Evolutionary conservation across 768 basidiomycete genomes (phyloP).

Genomic region (Cytidiella melzeri): DNA sequence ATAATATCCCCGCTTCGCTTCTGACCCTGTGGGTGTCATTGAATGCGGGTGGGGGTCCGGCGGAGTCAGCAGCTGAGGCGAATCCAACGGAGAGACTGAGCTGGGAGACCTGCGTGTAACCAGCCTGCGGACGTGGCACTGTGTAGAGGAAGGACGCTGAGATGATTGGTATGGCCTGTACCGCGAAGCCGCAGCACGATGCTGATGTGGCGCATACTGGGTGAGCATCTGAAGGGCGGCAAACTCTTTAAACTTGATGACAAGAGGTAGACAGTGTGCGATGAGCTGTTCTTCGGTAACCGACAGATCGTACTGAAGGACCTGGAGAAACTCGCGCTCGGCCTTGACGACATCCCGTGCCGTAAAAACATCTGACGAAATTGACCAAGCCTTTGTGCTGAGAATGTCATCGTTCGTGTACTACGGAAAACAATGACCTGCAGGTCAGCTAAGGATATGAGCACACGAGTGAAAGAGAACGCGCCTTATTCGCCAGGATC

Average conservation of each 20-base stretch:
- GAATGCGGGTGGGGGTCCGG: not conserved
- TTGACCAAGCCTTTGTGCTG: constrained; percentile 50
- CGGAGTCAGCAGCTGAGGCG: constrained; percentile 8
- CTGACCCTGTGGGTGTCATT: constrained; percentile 1
- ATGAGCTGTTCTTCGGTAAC: constrained; percentile 19
- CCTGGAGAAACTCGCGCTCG: constrained; percentile 24
- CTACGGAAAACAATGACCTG: no score
- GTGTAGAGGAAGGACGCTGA: not conserved
- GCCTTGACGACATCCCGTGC: constrained; percentile 21
- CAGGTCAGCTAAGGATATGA: no score
- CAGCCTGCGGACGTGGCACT: not conserved
- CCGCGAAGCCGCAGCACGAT: not conserved
- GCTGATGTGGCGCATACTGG: not conserved
- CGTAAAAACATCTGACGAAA: constrained; percentile 18
- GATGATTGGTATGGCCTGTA: not conserved
- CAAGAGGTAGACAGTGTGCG: constrained; percentile 11
- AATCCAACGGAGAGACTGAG: constrained; percentile 8
- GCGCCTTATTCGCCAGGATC: constrained; percentile 34
- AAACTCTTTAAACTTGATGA: constrained; percentile 20
- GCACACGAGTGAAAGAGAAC: constrained; percentile 1
- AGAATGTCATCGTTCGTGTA: constrained; percentile 71
- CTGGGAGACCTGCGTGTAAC: constrained; percentile 2
- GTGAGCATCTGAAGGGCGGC: constrained; percentile 18
- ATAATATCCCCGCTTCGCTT: not conserved
- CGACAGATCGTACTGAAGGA: constrained; percentile 23